Percentiles rank a stretch among this genome's conserved stretches.
Evolutionary conservation across 441 rosid species (phyloP).

Genomic region (Bruguiera hainesii): DNA sequence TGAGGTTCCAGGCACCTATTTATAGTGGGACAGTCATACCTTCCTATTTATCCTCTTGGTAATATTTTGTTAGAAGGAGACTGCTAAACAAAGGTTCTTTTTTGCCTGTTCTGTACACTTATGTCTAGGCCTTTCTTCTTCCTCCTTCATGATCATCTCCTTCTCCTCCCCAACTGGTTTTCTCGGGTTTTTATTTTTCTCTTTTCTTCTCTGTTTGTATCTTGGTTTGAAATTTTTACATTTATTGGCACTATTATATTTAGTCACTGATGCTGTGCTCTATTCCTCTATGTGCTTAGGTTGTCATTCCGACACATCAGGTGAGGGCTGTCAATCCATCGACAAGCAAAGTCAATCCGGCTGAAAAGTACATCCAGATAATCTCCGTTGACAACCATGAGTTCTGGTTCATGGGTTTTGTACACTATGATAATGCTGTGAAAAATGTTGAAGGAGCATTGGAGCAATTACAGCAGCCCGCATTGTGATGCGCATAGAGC

Average conservation of each 20-base stretch:
- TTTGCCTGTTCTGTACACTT: too few relatives aligned
- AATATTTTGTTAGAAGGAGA: too few relatives aligned
- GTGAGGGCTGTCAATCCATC: slow-evolving; percentile 76
- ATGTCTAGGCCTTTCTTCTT: too few relatives aligned
- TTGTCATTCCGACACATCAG: slow-evolving; percentile 66
- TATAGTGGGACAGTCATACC: too few relatives aligned
- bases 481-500: slow-evolving; percentile 17
- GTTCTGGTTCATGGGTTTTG: slow-evolving; percentile 98
- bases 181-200: too few relatives aligned
- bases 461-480: slow-evolving; percentile 30
- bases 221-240: neutral
- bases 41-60: too few relatives aligned
- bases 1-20: too few relatives aligned
- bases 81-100: too few relatives aligned
- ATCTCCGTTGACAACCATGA: slow-evolving; percentile 84
- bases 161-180: too few relatives aligned
- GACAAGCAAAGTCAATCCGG: slow-evolving; percentile 55
- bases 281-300: slow-evolving; percentile 32
- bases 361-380: slow-evolving; percentile 81
- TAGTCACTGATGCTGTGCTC: neutral
- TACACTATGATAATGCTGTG: slow-evolving; percentile 74
- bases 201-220: too few relatives aligned
- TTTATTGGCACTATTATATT: neutral
- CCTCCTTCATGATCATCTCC: too few relatives aligned
- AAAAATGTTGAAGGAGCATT: slow-evolving; percentile 65